Evolutionary conservation across 1,284 basidiomycete genomes (phyloP), one percentile per base, ranked within the genome.

Genomic region (Sphaerobolus stellatus): DNA sequence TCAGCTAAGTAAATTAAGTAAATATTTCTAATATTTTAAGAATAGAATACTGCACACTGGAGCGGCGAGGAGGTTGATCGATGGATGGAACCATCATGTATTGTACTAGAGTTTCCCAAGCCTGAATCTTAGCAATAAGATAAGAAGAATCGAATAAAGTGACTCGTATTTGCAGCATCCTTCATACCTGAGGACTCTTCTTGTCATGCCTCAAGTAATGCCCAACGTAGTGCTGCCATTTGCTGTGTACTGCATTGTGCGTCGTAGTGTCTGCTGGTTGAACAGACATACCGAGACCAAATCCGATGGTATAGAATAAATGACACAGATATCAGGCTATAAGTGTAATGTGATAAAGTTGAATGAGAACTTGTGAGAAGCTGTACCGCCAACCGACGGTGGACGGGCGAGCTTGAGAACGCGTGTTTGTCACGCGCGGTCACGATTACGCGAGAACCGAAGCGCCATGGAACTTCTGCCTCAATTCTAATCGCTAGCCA

Each of bases 21-120:
- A 59, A 30, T 57, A 52, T 59, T 43, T 22, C 28, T 30, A 6
- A 28, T 13, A 43, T 0, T 11, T 14, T 41, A 54, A 25, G 36
- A 43, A 45, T 28, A 50, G 27, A 22, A 38, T 22, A 53, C 31
- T 34, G 36, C 69, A 57, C 55, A 76, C 80, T 73, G 54, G 72
- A 69, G 29, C 71, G 66, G 11, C 70, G 65, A 4, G 59, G 54
- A 13, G 64, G 61, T 25, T 74, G 68, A 33, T 67, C 71, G 50
- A 88, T 74, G 61, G 83, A 76, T 54, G 74, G 73, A 13, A 87
- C 86, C 33, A 74, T 75, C 24, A 90, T 64, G 61, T 79, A 84
- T 6, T 77, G 75, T 1, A 75, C 77, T 1, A 82, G 80, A 43
- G 81, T 63, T 34, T 67, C 74, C 87, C 87, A 89, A 31, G 86